Conservation (phyloP, 1,284 basidiomycete species). For the Puccinia hordei region DNA sequence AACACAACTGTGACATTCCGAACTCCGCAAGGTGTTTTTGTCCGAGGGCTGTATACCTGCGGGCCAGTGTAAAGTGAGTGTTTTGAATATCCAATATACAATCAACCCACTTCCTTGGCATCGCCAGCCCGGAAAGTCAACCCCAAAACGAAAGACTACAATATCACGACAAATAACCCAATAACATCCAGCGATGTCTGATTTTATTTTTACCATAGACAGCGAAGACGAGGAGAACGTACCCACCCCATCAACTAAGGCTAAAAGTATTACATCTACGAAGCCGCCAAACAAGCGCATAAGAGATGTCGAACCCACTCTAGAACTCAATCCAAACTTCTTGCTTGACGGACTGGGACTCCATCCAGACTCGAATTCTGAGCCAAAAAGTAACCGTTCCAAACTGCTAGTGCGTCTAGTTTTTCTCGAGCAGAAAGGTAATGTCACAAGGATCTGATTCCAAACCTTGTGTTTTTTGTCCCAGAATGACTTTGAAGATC, state of each 20-base stretch:
- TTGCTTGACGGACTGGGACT: constrained; percentile 44
- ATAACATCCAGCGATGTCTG: constrained; percentile 20
- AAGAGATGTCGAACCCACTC: constrained; percentile 15
- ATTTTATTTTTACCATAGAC: constrained; percentile 50
- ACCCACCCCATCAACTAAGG: neutral
- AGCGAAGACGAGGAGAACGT: constrained; percentile 26
- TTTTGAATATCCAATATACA: constrained; percentile 4
- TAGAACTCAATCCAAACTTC: constrained; percentile 41
- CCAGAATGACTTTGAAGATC: constrained; percentile 55
- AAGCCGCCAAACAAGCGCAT: constrained; percentile 1
- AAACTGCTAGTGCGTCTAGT: constrained; percentile 1
- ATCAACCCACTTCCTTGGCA: neutral
- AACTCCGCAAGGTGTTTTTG: no score
- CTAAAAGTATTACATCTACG: neutral
- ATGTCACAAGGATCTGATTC: neutral
- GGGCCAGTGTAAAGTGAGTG: neutral
- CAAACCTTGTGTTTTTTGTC: neutral
- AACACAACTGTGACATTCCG: no score
- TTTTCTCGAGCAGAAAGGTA: neutral
- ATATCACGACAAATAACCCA: neutral
- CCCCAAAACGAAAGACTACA: neutral
- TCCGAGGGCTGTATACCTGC: no score
- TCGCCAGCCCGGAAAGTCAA: neutral
- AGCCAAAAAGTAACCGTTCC: neutral
- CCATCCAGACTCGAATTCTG: constrained; percentile 18